These are phyloP conservation scores for Thalassiosira ordinaria DNA, from an alignment of 352 stramenopile species.

Conservation along the genomic window DNA sequence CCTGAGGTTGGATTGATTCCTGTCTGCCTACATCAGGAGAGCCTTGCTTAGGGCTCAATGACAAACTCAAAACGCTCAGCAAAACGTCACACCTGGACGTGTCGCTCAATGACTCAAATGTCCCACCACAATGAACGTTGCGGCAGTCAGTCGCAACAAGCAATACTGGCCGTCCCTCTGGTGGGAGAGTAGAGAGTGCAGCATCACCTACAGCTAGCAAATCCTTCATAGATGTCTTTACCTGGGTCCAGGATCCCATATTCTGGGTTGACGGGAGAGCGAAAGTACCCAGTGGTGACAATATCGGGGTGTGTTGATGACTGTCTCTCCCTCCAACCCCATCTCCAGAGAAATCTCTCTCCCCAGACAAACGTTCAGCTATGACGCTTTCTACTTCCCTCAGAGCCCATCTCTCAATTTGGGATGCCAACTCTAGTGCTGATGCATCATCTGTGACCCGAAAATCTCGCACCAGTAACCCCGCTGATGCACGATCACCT, in stretches of 20 bases:
- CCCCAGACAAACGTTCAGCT: conserved; percentile 62
- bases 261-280: conserved; percentile 23
- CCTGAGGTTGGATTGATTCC: conserved; percentile 6
- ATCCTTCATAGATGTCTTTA: conserved; percentile 70
- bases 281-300: conserved; percentile 44
- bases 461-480: conserved; percentile 80
- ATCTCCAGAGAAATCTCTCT: conserved; percentile 45
- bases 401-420: conserved; percentile 77
- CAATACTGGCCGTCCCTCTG: conserved; percentile 70
- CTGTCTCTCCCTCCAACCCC: conserved; percentile 31
- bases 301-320: neutral
- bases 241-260: conserved; percentile 24
- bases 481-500: conserved; percentile 49
- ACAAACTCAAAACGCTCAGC: conserved; percentile 77
- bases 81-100: conserved; percentile 70
- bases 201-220: conserved; percentile 79
- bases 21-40: neutral
- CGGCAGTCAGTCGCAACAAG: conserved; percentile 75
- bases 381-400: conserved; percentile 76
- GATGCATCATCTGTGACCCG: conserved; percentile 65
- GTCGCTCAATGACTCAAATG: conserved; percentile 70
- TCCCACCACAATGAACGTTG: conserved; percentile 73
- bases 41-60: conserved; percentile 10
- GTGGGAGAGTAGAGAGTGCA: conserved; percentile 69
- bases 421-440: conserved; percentile 54